Percentiles rank a stretch among this genome's conserved stretches.
Conservation (phyloP, 148 eudicot species). For the Polygonum aviculare region DNA sequence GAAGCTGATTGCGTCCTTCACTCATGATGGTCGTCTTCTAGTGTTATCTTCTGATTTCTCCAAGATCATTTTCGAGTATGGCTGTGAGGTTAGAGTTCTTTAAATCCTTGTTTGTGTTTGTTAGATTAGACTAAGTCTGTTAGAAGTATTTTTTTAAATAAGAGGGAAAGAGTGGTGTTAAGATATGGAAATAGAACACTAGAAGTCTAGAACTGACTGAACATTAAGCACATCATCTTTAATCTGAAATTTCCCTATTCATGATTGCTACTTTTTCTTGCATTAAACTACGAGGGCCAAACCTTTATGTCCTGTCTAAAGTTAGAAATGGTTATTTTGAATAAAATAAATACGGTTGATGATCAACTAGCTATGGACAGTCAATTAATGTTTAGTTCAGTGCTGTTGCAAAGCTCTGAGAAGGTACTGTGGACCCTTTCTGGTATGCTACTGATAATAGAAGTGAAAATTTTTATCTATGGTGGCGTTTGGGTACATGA, state of each 20-base stretch:
- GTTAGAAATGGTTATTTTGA: not conserved
- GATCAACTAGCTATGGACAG: not conserved
- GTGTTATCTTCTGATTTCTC: constrained; percentile 74
- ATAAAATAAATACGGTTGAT: not conserved
- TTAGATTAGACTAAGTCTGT: not conserved
- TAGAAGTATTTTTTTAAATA: not conserved
- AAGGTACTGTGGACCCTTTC: no score
- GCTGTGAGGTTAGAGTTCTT: constrained; percentile 65
- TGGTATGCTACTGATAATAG: no score
- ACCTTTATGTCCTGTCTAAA: not conserved
- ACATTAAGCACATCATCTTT: not conserved
- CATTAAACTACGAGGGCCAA: not conserved
- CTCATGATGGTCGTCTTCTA: constrained; percentile 89
- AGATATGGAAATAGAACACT: not conserved
- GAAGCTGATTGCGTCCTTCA: constrained; percentile 70
- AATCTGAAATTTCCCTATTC: not conserved
- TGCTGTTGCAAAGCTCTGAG: not conserved
- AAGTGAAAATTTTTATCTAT: not conserved
- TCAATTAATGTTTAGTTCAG: not conserved
- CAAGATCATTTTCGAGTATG: constrained; percentile 59
- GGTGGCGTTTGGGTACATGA: not conserved
- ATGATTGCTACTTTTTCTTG: not conserved
- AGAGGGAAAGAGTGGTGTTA: not conserved
- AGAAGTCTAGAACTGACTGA: not conserved
- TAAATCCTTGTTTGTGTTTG: not conserved